These are phyloP conservation scores for Berkeleyomyces basicola DNA, from an alignment of 2,329 filamentous ascomycete species.

Conservation along the genomic window DNA sequence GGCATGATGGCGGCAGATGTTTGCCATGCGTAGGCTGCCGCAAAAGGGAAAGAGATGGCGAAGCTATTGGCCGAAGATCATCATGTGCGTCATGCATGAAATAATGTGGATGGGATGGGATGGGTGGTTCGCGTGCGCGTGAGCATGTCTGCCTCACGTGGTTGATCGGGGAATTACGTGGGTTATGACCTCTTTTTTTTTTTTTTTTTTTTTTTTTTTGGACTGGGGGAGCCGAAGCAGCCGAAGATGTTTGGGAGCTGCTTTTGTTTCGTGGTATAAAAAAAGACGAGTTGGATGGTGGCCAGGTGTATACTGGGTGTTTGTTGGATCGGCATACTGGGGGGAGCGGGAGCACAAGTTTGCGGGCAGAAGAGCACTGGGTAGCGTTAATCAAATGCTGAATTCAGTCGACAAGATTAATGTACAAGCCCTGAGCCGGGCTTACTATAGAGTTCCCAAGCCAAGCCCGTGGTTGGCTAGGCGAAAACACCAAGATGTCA, in stretches of 20 bases:
- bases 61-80: not conserved
- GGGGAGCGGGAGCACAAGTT: too few species aligned
- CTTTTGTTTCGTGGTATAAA: constrained; percentile 1
- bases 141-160: not conserved
- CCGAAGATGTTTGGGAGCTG: not conserved
- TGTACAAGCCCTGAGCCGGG: not conserved
- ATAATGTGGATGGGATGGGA: not conserved
- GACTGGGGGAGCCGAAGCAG: not conserved
- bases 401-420: too few species aligned
- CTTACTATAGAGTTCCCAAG: not conserved
- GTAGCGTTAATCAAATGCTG: too few species aligned
- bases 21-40: not conserved
- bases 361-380: too few species aligned
- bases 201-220: not conserved
- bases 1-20: not conserved
- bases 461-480: not conserved
- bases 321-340: not conserved
- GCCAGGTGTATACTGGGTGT: not conserved
- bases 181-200: not conserved
- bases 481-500: constrained; percentile 3
- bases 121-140: not conserved
- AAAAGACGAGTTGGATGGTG: not conserved
- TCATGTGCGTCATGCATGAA: not conserved
- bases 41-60: not conserved
- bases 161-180: not conserved